These are phyloP conservation scores for Rhododendron molle DNA, from an alignment of 148 eudicot genomes.

Conservation along the genomic window DNA sequence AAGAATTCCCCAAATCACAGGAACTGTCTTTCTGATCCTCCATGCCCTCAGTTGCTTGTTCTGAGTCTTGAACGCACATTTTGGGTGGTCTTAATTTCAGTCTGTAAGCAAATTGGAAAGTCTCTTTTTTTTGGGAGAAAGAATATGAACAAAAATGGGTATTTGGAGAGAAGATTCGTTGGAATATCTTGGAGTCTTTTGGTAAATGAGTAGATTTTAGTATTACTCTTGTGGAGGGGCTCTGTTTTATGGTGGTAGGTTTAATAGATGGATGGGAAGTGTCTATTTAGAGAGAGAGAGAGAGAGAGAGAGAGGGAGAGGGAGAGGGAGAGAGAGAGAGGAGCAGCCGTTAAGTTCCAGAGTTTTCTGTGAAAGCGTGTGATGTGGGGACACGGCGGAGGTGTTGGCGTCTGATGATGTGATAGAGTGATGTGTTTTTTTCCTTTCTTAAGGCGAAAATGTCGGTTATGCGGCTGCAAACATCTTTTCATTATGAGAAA, in stretches of 20 bases:
- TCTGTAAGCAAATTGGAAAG: constrained; percentile 19
- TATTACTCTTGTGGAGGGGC: neutral
- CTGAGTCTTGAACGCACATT: constrained; percentile 61
- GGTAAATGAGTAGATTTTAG: neutral
- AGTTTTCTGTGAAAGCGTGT: constrained; percentile 7
- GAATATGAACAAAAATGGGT: neutral
- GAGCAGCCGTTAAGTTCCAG: constrained; percentile 14
- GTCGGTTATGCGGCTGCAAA: neutral
- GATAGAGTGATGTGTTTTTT: neutral
- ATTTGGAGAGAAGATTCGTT: constrained; percentile 3
- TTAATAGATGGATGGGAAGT: neutral
- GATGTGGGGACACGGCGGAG: constrained; percentile 1
- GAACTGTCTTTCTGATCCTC: constrained; percentile 13
- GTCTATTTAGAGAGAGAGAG: neutral
- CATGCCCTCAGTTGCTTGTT: constrained; percentile 38
- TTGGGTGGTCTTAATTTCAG: constrained; percentile 16
- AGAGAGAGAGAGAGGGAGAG: neutral
- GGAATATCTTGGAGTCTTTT: neutral
- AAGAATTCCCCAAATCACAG: neutral
- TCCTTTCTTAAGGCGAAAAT: neutral
- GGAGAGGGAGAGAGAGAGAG: constrained; percentile 1
- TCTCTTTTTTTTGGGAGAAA: neutral
- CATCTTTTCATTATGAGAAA: neutral
- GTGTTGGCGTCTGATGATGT: neutral
- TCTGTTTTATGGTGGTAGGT: neutral